Evolutionary conservation across 1,139 yeast genomes (phyloP), one percentile per base, ranked within the genome.

Genomic region (Geotrichum klebahnii): DNA sequence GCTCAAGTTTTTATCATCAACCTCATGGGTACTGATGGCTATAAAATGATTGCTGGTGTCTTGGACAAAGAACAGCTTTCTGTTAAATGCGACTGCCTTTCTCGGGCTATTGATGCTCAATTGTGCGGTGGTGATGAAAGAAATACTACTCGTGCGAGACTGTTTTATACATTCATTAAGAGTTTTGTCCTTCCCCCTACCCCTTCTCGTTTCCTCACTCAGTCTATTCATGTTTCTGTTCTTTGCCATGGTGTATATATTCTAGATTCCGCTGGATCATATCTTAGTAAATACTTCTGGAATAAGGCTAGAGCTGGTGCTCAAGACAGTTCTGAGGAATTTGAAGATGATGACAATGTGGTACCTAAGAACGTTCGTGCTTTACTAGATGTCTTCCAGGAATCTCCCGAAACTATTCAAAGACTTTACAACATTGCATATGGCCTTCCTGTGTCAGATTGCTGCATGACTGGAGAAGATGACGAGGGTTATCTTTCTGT

Each of bases 41-140:
- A 46, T 44, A 44, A 42, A 28, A 45, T 38, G 28, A 40, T 44
- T 32, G 50, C 43, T 41, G 48, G 38, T 37, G 9, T 38, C 37
- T 41, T 46, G 34, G 46, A 46, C 17, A 31, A 44, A 10, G 48
- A 52, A 22, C 39, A 36, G 16, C 46, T 45, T 19, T 32, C 43
- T 29, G 34, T 49, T 8, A 39, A 53, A 14, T 44, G 52, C 17
- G 50, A 49, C 38, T 48, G 55, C 20, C 40, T 61, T 8, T 44
- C 58, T 9, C 59, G 66, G 16, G 71, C 72, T 4, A 61, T 65
- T 43, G 71, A 68, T 50, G 63, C 70, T n/a, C 72, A 69, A 55
- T 64, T 69, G 5, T 59, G 67, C 44, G 72, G 72, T 22, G 72
- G 72, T 12, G 71, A 67, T 46, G 48, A 52, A n/a, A 54, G 56